Percentiles rank a stretch among this genome's conserved stretches.
Conservation (phyloP, 1,139 yeast species). For the Arxiozyma bovina region DNA sequence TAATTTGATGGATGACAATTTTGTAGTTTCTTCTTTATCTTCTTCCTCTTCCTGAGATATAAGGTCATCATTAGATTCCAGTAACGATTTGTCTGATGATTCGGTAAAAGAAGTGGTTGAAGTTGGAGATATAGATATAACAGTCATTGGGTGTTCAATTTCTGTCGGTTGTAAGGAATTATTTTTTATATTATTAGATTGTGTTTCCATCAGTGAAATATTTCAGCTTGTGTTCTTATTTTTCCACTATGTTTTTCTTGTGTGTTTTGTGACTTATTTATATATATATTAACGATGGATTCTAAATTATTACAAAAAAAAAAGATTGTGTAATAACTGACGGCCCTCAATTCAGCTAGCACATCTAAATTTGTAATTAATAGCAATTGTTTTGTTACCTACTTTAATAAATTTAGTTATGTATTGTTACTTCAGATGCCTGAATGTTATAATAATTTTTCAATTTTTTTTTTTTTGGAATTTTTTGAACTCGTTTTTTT, state of each 20-base stretch:
- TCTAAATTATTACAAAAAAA: no score
- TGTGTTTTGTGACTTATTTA: no score
- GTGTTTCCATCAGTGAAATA: not conserved
- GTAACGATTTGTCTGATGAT: not conserved
- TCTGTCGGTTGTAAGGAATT: not conserved
- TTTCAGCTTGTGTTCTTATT: not conserved
- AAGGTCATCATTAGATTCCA: not conserved
- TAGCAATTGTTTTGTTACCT: no score
- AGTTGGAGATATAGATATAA: not conserved
- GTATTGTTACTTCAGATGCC: not conserved
- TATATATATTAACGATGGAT: not conserved
- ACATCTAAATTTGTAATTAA: no score
- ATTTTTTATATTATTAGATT: not conserved
- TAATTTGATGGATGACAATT: not conserved
- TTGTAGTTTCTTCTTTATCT: not conserved
- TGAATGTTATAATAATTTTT: conserved; percentile 6
- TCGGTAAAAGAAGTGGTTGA: conserved; percentile 1
- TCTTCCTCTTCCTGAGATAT: not conserved
- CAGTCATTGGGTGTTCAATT: not conserved
- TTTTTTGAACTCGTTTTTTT: no score
- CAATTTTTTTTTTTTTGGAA: conserved; percentile 12
- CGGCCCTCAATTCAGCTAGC: no score
- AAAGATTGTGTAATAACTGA: not conserved
- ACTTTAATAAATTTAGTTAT: no score
- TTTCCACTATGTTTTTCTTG: not conserved